Percentiles rank a stretch among this genome's conserved stretches.
phyloP scores from a whole-genome alignment of 1,139 yeast species.

The Neolecta irregularis region DNA sequence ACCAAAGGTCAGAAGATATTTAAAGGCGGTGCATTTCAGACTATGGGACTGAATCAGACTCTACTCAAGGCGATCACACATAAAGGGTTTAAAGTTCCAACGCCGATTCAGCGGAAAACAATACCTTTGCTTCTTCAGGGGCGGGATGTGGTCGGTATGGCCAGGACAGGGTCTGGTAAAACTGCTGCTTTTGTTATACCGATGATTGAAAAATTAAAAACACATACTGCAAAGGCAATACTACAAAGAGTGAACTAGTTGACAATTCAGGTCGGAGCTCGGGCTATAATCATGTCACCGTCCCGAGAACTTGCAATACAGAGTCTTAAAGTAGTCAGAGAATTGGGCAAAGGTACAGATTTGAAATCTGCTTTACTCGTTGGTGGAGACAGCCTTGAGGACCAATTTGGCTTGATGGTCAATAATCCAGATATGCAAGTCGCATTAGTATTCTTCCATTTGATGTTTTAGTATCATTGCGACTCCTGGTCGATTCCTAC shows the following conservation, averaged over 20 bases:
- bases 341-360: conserved; percentile 72
- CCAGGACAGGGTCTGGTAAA: conserved; percentile 97
- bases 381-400: conserved; percentile 96
- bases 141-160: conserved; percentile 97
- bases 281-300: conserved; percentile 82
- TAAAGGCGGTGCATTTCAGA: conserved; percentile 5
- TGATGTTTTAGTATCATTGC: conserved; percentile 42
- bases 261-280: conserved; percentile 38
- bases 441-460: neutral
- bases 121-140: conserved; percentile 77
- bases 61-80: conserved; percentile 54
- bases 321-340: conserved; percentile 76
- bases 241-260: neutral
- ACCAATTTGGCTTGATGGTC: conserved; percentile 87
- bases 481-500: conserved; percentile 94
- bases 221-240: conserved; percentile 60
- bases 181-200: conserved; percentile 97
- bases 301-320: conserved; percentile 90
- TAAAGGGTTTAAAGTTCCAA: conserved; percentile 88
- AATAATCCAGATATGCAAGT: conserved; percentile 64
- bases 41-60: conserved; percentile 65
- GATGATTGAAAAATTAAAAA: conserved; percentile 65
- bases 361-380: conserved; percentile 65
- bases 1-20: conserved; percentile 5
- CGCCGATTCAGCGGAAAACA: conserved; percentile 93